Base-by-base conservation (phyloP, 305 asterid genomes). In the Nicotiana rustica region DNA sequence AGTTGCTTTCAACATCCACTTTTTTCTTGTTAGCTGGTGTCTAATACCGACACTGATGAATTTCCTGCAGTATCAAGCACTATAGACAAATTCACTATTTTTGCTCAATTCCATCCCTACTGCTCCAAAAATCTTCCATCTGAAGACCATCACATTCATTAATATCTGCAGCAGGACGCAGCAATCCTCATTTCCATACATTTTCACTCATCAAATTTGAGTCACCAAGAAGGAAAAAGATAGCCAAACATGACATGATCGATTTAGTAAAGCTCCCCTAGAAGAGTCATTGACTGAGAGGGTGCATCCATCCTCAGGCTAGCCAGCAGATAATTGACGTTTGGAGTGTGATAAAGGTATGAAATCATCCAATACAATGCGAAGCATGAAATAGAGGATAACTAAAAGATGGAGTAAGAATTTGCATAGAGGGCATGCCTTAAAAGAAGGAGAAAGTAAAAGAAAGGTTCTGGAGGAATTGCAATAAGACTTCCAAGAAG, bases 391-490 rank as follows among this genome's bases (percentile, higher is more conserved):
- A 25, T 25, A 73, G 25, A 21, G 21, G 62, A 49, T 14, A 52
- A 25, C 64, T 21, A 12, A 73, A 49, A 21, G 14, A 41, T 13
- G 44, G 41, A 2, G 19, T 21, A 14, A 52, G 49, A 44, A 73
- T 25, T 18, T 73, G 64, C 44, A 73, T 1, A 25, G 79, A 49
- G 49, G 59, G 59, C n/a, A 73, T 25, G 62, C 64, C 44, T 14
- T 49, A 73, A 73, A 73, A 59, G 79, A 14, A 25, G 79, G 79
- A 73, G 79, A 73, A 73, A 14, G 29, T 57, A 70, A 41, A 70
- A 70, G 8, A 70, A n/a, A 70, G 59, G 41, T 41, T 44, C 21
- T 52, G 5, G 36, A 19, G 21, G 78, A 44, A 44, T 36, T 44
- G 61, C 61, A 47, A 41, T 47, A 33, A 47, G 61, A 71, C 1